These are phyloP conservation scores for Cantharellus anzutake DNA, from an alignment of 768 basidiomycete genomes.

Conservation along the genomic window DNA sequence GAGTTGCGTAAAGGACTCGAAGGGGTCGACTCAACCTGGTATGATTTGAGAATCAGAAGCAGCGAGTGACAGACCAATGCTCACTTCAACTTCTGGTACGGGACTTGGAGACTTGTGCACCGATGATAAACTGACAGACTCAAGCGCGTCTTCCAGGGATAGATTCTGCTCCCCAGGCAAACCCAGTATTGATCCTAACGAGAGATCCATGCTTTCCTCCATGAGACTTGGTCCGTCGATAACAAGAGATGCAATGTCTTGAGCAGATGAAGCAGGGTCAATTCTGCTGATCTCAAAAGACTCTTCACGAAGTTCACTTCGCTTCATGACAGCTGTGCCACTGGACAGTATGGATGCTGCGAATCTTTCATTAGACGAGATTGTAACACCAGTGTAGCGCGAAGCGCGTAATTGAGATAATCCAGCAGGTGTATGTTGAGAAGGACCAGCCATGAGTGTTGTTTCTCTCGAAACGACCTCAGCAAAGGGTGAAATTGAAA, in stretches of 20 bases:
- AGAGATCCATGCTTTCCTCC: not conserved
- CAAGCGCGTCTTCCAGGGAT: constrained; percentile 38
- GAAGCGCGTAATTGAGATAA: constrained; percentile 30
- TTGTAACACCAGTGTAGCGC: constrained; percentile 26
- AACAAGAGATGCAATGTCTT: constrained; percentile 20
- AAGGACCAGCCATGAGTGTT: constrained; percentile 9
- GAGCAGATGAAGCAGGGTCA: constrained; percentile 33
- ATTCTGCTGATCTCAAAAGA: constrained; percentile 46
- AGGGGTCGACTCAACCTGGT: too few species aligned
- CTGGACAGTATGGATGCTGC: constrained; percentile 34
- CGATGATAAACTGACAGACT: constrained; percentile 25
- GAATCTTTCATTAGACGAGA: constrained; percentile 31
- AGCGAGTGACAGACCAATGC: too few species aligned
- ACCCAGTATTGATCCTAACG: not conserved
- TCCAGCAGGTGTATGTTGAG: constrained; percentile 53
- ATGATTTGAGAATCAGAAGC: too few species aligned
- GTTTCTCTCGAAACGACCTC: not conserved
- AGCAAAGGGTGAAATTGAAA: constrained; percentile 13
- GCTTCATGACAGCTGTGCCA: constrained; percentile 10
- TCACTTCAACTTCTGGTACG: too few species aligned
- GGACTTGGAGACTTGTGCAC: not conserved
- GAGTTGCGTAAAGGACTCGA: not conserved
- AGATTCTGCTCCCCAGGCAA: constrained; percentile 17
- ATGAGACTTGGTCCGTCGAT: constrained; percentile 10
- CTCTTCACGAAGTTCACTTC: constrained; percentile 18